Base-by-base conservation (phyloP, 2,329 filamentous ascomycete genomes). In the Lasiodiplodia citricola region DNA sequence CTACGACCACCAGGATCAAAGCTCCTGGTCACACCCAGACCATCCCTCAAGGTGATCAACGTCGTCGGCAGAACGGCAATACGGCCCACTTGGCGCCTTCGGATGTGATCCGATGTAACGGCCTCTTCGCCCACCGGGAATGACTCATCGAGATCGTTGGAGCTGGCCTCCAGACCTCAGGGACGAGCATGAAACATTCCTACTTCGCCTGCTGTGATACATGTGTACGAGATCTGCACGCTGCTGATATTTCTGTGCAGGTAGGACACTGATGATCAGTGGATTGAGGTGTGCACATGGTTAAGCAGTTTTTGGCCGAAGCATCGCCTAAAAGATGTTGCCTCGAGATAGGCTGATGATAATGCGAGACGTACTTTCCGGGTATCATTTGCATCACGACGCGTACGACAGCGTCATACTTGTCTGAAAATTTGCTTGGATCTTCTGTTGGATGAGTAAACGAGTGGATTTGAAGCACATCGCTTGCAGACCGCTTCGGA, bases 231-330 rank as follows among this genome's bases (percentile, higher is more conserved):
- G 55, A 37, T 38, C 25, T 41, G 35, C n/a, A n/a, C 18, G 55
- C 23, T 58, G n/a, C 55, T 58, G 55, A 58, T 58, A 28, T 31
- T 38, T n/a, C 13, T 37, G 55, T 37, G 35, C n/a, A 41, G 37
- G 16, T 58, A 58, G 14, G 55, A 25, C 23, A 35, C 25, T 51
- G 44, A 51, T n/a, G n/a, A 38, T 14, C 37, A 25, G 11, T 21
- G 14, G 14, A 64, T 23, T 4, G 21, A 10, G 60, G n/a, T 5
- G 14, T 38, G 60, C 28, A 52, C 28, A 38, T 35, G 41, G 28
- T 50, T n/a, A 47, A 38, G 31, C 28, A 38, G n/a, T 11, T 7
- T 21, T n/a, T 38, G 16, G 41, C 11, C 11, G 38, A 38, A 23
- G 11, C 44, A 47, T 18, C 14, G 10, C 21, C 11, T 31, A 1